Evolutionary conservation across 805 yeast species (phyloP), one percentile per base, ranked within the genome.

Genomic region (Candida cerambycidarum): DNA sequence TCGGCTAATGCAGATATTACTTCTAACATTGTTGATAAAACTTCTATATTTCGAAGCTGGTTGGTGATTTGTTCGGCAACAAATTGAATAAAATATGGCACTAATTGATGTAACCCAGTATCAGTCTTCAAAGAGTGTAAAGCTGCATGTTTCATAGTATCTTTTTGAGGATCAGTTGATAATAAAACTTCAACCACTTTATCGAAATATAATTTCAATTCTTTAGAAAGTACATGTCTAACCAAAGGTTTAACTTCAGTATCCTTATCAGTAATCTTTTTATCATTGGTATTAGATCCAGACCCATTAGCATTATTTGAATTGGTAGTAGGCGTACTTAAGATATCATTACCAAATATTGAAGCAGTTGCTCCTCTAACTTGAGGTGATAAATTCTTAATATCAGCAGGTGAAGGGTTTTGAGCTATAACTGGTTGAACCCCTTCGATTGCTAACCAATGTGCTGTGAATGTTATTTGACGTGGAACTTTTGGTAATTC

Each of bases 371-470:
- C 89, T 29, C 97, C 98, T 53, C 97, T 76, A 32, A 82, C 74
- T 21, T 80, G 72, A 4, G 96, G 89, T 14, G 95, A 86, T 43
- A 88, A 67, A 25, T 80, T 77, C 58, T 82, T 81, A 48, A 92
- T 83, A 53, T 90, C 97, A 39, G 80, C 74, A 15, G 82, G 78
- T 38, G 83, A 76, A 17, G 99, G 99, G 66, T 93, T 93, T 65
- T 95, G 99, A 1, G 97, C 95, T 42, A 93, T 92, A 24, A 93
- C 83, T 1, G 99, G 99, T 59, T 93, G 99, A 7, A 93, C 96
- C 44, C 99, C 99, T 64, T 93, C 99, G 41, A 93, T 87, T 0
- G 99, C 98, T 24, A 95, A 73, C 98, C 99, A 92, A 61, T 86
- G 95, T 5, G 97, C 95, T 0, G 98, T 89, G 62, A 87, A 90